Conservation (phyloP, 1,139 yeast genomes). For the Suhomyces anneliseae region DNA sequence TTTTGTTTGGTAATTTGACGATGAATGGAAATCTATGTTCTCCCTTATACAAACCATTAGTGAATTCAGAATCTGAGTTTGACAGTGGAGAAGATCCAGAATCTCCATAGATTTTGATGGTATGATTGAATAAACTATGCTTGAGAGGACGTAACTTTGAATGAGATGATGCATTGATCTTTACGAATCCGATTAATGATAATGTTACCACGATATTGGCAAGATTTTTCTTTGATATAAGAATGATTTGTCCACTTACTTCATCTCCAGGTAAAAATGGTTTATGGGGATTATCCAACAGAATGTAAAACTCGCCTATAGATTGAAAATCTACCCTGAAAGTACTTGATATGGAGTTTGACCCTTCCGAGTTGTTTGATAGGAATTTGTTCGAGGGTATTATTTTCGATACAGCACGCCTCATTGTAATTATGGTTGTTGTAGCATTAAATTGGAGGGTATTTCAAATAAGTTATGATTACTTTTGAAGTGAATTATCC, state of each 20-base stretch:
- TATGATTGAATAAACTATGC: slow-evolving; percentile 60
- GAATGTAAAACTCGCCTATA: slow-evolving; percentile 65
- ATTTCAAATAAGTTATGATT: neutral
- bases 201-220: slow-evolving; percentile 55
- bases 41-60: slow-evolving; percentile 65
- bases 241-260: slow-evolving; percentile 61
- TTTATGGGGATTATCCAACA: slow-evolving; percentile 71
- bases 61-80: slow-evolving; percentile 18
- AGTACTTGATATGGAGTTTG: neutral
- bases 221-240: slow-evolving; percentile 55
- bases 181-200: slow-evolving; percentile 56
- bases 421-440: slow-evolving; percentile 23
- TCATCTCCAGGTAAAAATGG: slow-evolving; percentile 67
- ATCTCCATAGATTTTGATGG: slow-evolving; percentile 68
- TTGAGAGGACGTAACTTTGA: slow-evolving; percentile 53
- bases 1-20: slow-evolving; percentile 69
- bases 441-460: slow-evolving; percentile 1
- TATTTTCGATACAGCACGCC: slow-evolving; percentile 46
- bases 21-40: slow-evolving; percentile 87
- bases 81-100: neutral
- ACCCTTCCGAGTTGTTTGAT: slow-evolving; percentile 1
- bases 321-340: slow-evolving; percentile 38
- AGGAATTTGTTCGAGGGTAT: slow-evolving; percentile 27
- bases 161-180: slow-evolving; percentile 52
- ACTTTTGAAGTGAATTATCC: neutral